These are phyloP conservation scores for Alternaria atra DNA, from an alignment of 2,329 filamentous ascomycete species.

Conservation along the genomic window DNA sequence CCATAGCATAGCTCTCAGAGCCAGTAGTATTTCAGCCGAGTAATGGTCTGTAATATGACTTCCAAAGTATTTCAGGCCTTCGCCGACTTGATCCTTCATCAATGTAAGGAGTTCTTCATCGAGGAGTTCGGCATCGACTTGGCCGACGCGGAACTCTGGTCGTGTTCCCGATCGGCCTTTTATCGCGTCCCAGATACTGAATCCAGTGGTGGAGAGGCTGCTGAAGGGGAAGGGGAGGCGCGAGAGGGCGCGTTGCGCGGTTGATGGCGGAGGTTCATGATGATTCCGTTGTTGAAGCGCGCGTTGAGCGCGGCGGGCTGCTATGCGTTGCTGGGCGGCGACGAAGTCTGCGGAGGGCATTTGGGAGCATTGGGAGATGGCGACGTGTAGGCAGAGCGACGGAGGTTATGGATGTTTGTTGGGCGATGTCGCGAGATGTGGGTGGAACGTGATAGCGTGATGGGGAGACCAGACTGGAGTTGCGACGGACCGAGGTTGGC, in stretches of 20 bases:
- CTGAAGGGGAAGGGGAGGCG: conserved; percentile 66
- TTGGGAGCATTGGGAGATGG: conserved; percentile 29
- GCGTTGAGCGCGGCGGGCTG: conserved; percentile 79
- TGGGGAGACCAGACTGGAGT: conserved; percentile 19
- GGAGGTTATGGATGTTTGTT: not conserved
- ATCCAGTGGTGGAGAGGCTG: conserved; percentile 59
- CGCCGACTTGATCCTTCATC: conserved; percentile 83
- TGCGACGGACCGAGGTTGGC: conserved; percentile 41
- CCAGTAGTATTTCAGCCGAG: conserved; percentile 83
- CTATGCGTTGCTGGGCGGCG: conserved; percentile 86
- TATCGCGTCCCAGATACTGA: conserved; percentile 73
- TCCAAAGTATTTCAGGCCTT: conserved; percentile 87
- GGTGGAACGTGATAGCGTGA: conserved; percentile 32
- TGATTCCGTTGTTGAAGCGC: conserved; percentile 67
- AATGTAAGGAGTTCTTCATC: conserved; percentile 92
- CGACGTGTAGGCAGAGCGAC: conserved; percentile 10
- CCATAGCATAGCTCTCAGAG: conserved; percentile 81
- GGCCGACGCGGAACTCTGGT: conserved; percentile 90
- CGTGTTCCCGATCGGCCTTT: conserved; percentile 79
- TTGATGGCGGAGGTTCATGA: conserved; percentile 57
- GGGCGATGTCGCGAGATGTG: conserved; percentile 7
- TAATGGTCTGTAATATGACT: conserved; percentile 83
- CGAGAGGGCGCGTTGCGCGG: conserved; percentile 47
- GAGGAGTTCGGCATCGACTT: conserved; percentile 93
- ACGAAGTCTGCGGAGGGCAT: conserved; percentile 74